Evolutionary conservation across 2,329 filamentous ascomycete genomes (phyloP), one percentile per base, ranked within the genome.

Genomic region (Pseudogymnoascus pannorum): DNA sequence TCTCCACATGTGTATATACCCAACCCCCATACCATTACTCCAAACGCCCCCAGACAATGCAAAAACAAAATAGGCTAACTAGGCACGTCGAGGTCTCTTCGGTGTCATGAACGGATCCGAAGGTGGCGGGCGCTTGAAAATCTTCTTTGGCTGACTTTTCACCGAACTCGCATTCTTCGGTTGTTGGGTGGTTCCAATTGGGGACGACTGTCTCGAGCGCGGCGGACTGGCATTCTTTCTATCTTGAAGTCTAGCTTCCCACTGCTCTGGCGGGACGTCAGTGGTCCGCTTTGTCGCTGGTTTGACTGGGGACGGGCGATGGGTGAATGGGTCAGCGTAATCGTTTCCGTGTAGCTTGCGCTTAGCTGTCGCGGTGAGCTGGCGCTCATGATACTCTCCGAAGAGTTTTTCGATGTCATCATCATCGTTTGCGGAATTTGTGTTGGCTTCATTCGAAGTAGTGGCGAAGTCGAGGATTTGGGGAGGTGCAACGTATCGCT

Each of bases 361-460:
- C 16, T 54, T 54, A 2, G 48, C 48, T 7, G 48, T 54, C 3
- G 26, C 26, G n/a, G 6, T 54, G 16, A 54, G 48, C n/a, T 54
- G 48, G 26, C 48, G 48, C 1, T 54, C 48, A 54, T 54, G 48
- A 16, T 54, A 54, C 9, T 69, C 63, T n/a, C 65, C 64, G 2
- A 68, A 67, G 14, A 63, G 12, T 9, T 59, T 31, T 29, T 54
- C 24, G 2, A 48, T 60, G 12, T 64, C 58, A 12, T 62, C 62
- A 4, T 64, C 64, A 26, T 69, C 66, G 73, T 72, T 5, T 74
- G 71, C 29, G 5, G 58, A 20, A 24, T 44, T 9, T 61, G 48
- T 22, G 33, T 54, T 14, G 2, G 33, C 18, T 7, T 38, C 57
- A 4, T 40, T 24, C 7, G 57, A 58, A 1, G 33, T 18, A 36